These are phyloP conservation scores for Cystofilobasidium macerans DNA, from an alignment of 768 basidiomycete genomes.

Conservation along the genomic window DNA sequence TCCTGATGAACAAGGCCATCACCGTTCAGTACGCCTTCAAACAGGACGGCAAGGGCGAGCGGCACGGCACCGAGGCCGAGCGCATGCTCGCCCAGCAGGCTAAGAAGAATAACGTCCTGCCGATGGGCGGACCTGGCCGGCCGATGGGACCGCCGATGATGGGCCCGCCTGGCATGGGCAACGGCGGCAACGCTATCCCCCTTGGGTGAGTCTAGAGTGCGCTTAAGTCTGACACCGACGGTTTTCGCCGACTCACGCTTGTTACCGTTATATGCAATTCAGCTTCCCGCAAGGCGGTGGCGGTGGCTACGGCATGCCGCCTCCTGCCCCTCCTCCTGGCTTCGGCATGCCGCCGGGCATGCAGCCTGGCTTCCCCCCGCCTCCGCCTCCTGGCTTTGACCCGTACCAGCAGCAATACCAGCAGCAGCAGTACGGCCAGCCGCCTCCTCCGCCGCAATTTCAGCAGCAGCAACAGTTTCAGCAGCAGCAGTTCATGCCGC, in stretches of 20 bases:
- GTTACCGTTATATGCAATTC: not conserved
- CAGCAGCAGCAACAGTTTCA: not conserved
- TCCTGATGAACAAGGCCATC: slow-evolving; percentile 96
- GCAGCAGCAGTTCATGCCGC: not conserved
- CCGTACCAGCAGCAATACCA: not conserved
- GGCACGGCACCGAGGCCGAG: slow-evolving; percentile 95
- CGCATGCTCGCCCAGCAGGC: slow-evolving; percentile 90
- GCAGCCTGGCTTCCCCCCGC: not conserved
- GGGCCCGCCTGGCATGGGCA: slow-evolving; percentile 6
- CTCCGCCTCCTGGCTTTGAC: not conserved
- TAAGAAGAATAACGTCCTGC: slow-evolving; percentile 83
- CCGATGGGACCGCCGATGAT: slow-evolving; percentile 5
- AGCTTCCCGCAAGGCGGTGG: not conserved
- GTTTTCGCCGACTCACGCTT: not conserved
- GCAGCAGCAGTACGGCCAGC: not conserved
- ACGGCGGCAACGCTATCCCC: not conserved
- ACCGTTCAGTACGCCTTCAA: slow-evolving; percentile 98
- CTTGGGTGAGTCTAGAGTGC: not conserved
- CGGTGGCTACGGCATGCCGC: not conserved
- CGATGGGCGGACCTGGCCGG: slow-evolving; percentile 48
- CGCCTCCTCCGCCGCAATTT: not conserved
- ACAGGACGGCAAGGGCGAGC: slow-evolving; percentile 96
- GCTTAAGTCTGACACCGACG: not conserved
- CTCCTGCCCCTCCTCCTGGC: not conserved
- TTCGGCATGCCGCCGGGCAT: not conserved